Percentiles rank a stretch among this genome's conserved stretches.
Conservation (phyloP, 1,139 yeast species). For the Meyerozyma smithsonii region DNA sequence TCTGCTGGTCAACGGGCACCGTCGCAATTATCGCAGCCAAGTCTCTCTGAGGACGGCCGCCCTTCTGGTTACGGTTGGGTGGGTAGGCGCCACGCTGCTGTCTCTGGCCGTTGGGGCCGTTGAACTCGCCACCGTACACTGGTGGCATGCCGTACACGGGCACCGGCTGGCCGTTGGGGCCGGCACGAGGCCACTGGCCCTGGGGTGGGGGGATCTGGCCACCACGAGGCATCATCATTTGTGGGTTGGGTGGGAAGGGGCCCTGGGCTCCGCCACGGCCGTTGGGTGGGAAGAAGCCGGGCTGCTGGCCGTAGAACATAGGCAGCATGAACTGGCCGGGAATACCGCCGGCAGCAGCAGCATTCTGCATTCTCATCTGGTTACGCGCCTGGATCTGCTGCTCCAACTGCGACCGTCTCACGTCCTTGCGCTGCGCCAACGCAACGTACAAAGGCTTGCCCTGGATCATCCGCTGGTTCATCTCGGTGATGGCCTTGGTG, state of each 20-base stretch:
- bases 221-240: constrained; percentile 75
- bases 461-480: constrained; percentile 95
- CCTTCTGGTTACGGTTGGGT: constrained; percentile 41
- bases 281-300: constrained; percentile 75
- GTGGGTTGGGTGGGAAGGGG: constrained; percentile 85
- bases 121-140: constrained; percentile 56
- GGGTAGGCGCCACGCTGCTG: constrained; percentile 38
- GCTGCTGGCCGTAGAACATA: constrained; percentile 89
- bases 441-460: constrained; percentile 98
- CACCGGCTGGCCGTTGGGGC: constrained; percentile 78
- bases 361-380: constrained; percentile 97
- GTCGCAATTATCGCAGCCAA: constrained; percentile 58
- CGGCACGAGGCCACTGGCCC: constrained; percentile 72
- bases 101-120: constrained; percentile 37
- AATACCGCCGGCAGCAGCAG: constrained; percentile 80
- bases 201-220: constrained; percentile 61
- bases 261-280: constrained; percentile 80
- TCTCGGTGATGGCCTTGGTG: constrained; percentile 95
- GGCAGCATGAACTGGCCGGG: constrained; percentile 97
- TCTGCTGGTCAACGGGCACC: constrained; percentile 83
- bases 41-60: constrained; percentile 37
- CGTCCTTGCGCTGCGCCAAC: constrained; percentile 98
- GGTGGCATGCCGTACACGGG: constrained; percentile 85
- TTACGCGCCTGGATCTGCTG: constrained; percentile 98
- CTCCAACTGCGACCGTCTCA: constrained; percentile 93